Evolutionary conservation across 352 stramenopile genomes (phyloP).

Genomic region (Phytophthora nicotianae): DNA sequence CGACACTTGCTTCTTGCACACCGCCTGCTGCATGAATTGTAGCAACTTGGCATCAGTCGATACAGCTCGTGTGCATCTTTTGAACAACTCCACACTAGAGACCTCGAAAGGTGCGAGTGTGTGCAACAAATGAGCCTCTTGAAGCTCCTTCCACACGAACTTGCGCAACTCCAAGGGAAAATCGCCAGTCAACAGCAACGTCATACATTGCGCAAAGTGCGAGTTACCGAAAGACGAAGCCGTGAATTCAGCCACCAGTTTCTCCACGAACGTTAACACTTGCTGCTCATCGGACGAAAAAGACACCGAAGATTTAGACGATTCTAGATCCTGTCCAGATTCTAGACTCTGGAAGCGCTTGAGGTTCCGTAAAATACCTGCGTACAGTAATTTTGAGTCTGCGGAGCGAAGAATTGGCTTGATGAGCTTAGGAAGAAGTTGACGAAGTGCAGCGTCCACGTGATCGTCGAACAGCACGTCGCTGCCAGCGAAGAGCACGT

Average conservation of each 20-base stretch:
- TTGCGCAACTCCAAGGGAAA: conserved; percentile 62
- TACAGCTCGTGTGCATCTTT: conserved; percentile 37
- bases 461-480: conserved; percentile 77
- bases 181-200: conserved; percentile 61
- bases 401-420: conserved; percentile 34
- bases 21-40: conserved; percentile 52
- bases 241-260: conserved; percentile 70
- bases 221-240: conserved; percentile 68
- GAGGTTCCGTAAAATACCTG: conserved; percentile 57
- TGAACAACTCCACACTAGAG: conserved; percentile 30
- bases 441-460: conserved; percentile 55
- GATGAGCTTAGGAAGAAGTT: conserved; percentile 56
- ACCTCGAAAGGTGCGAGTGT: conserved; percentile 50
- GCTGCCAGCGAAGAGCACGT: conserved; percentile 73
- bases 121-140: conserved; percentile 56
- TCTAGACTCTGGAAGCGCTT: conserved; percentile 56
- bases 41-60: conserved; percentile 47
- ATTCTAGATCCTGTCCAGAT: conserved; percentile 11
- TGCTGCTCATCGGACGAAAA: conserved; percentile 60
- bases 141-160: conserved; percentile 77
- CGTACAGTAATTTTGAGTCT: conserved; percentile 42
- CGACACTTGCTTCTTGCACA: conserved; percentile 43
- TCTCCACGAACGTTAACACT: conserved; percentile 72
- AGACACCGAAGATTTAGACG: conserved; percentile 9
- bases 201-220: conserved; percentile 68